Conservation (phyloP, 2,329 filamentous ascomycete species). For the Neofusicoccum kwambonambiense region DNA sequence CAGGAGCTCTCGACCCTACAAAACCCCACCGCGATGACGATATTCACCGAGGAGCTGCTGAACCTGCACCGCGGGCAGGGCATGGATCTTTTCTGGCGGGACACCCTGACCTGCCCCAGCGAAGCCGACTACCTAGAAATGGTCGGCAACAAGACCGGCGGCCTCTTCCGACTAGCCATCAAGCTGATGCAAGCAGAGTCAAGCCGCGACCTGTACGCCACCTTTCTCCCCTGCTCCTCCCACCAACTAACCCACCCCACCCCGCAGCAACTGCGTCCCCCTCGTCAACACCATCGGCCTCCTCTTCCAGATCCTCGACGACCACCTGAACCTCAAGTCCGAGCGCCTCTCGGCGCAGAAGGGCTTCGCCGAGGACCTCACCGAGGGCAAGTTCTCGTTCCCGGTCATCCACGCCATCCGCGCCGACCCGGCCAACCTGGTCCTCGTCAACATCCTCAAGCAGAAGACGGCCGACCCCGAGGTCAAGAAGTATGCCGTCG, state of each 20-base stretch:
- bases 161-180: slow-evolving; percentile 78
- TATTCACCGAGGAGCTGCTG: slow-evolving; percentile 79
- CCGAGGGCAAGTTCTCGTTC: slow-evolving; percentile 96
- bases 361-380: slow-evolving; percentile 91
- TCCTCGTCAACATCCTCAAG: slow-evolving; percentile 88
- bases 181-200: slow-evolving; percentile 84
- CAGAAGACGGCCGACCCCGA: slow-evolving; percentile 84
- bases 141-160: slow-evolving; percentile 88
- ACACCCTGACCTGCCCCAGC: slow-evolving; percentile 77
- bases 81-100: slow-evolving; percentile 89
- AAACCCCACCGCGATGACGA: slow-evolving; percentile 63
- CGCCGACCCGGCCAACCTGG: slow-evolving; percentile 67
- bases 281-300: slow-evolving; percentile 83
- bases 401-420: slow-evolving; percentile 93
- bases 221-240: not conserved
- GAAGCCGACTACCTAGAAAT: slow-evolving; percentile 93
- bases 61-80: slow-evolving; percentile 85
- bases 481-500: slow-evolving; percentile 87
- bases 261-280: slow-evolving; percentile 66
- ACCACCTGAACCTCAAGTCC: slow-evolving; percentile 78
- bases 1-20: slow-evolving; percentile 70
- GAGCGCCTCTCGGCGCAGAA: slow-evolving; percentile 62
- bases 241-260: not conserved
- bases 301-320: slow-evolving; percentile 87
- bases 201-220: slow-evolving; percentile 42